phyloP scores from a whole-genome alignment of 805 yeast species.

The Barnettozyma californica region DNA sequence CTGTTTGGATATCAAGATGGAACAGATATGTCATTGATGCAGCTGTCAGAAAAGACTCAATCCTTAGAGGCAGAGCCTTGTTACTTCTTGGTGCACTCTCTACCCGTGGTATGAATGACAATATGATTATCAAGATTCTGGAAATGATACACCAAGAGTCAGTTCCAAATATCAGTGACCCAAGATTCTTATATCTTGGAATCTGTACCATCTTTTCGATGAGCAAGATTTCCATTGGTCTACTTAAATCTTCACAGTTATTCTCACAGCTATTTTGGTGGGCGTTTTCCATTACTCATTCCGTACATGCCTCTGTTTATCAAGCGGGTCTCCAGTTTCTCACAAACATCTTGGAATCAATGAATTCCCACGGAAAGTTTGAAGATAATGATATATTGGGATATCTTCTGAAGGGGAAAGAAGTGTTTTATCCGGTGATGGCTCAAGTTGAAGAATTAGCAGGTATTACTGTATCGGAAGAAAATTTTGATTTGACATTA shows the following conservation, averaged over 20 bases:
- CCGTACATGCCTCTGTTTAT: constrained; percentile 31
- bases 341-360: constrained; percentile 30
- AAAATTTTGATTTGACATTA: constrained; percentile 48
- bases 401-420: constrained; percentile 24
- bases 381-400: constrained; percentile 23
- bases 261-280: constrained; percentile 34
- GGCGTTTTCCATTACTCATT: constrained; percentile 28
- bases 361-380: constrained; percentile 28
- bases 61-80: constrained; percentile 62
- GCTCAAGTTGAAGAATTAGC: constrained; percentile 37
- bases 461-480: constrained; percentile 34
- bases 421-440: constrained; percentile 36
- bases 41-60: constrained; percentile 49
- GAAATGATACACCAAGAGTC: constrained; percentile 28
- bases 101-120: constrained; percentile 56
- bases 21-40: constrained; percentile 56
- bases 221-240: constrained; percentile 35
- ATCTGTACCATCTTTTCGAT: constrained; percentile 36
- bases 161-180: constrained; percentile 26
- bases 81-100: constrained; percentile 67
- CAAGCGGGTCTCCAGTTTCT: constrained; percentile 37
- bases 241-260: constrained; percentile 28
- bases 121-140: constrained; percentile 36
- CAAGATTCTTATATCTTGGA: constrained; percentile 18
- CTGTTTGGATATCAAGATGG: constrained; percentile 63